phyloP scores from a whole-genome alignment of 495 filamentous ascomycete species.

The Amorphotheca resinae region DNA sequence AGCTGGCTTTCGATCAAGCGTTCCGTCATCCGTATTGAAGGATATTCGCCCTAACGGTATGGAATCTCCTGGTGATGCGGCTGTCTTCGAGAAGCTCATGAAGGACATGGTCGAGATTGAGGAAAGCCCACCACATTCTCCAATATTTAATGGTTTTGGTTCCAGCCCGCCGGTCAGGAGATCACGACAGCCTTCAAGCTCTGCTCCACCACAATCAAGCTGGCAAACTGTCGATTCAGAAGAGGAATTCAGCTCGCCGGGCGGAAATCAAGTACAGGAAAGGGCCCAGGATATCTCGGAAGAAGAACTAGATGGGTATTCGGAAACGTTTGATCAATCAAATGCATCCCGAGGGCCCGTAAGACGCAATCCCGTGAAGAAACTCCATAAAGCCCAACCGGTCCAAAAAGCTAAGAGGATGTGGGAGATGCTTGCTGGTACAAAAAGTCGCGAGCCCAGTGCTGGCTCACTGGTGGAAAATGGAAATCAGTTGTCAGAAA shows the following conservation, averaged over 20 bases:
- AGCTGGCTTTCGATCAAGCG: constrained; percentile 28
- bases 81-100: constrained; percentile 8
- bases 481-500: too few relatives aligned
- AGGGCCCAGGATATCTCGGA: not conserved
- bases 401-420: constrained; percentile 8
- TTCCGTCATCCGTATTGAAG: constrained; percentile 21
- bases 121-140: constrained; percentile 15
- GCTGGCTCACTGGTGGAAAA: not conserved
- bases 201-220: constrained; percentile 8
- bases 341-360: not conserved
- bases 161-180: constrained; percentile 21
- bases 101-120: constrained; percentile 10
- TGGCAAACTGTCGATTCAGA: constrained; percentile 13
- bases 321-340: not conserved
- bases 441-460: not conserved
- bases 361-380: not conserved
- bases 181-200: not conserved
- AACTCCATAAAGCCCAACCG: constrained; percentile 1
- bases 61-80: constrained; percentile 8
- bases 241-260: not conserved
- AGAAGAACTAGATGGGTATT: not conserved
- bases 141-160: constrained; percentile 21
- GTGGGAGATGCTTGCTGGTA: constrained; percentile 8
- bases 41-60: constrained; percentile 16
- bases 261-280: not conserved